Evolutionary conservation across 2,329 filamentous ascomycete species (phyloP), one percentile per base, ranked within the genome.

Genomic region (Sarocladium kiliense): DNA sequence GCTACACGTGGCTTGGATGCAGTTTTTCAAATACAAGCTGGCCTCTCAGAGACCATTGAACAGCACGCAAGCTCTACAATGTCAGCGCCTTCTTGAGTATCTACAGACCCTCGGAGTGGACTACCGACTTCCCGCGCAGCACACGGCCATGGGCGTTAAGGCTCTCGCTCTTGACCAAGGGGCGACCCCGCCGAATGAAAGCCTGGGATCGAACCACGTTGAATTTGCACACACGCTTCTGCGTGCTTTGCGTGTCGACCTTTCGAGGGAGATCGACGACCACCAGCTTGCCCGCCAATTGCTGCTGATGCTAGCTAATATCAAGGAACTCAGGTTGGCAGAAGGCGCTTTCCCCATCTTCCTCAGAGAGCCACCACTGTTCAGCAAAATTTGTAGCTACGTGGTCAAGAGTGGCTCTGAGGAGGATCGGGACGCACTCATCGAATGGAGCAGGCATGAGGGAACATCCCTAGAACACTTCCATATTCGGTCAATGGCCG

Each of bases 1-100:
- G 32, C 74, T 96, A 2, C 70, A 82, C 0, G 74, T 80, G 34
- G 89, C 88, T 4, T 86, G 88, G 68, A 76, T 73, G 55, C 71
- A 76, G 10, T 85, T 92, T 60, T 85, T 93, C 62, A 66, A 73
- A 18, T 76, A 76, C 66, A 79, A 87, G 69, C 59, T 74, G 56
- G 62, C 72, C 62, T 70, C 74, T 58, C 64, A 74, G 60, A 64
- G 78, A 58, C 62, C 77, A 53, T 64, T 90, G 66, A 84, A 89
- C 68, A 76, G 82, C 62, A 78, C 85, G 41, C 87, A 94, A 63
- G 86, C 88, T 1, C 69, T 77, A 18, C 71, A 80, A 55, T 74
- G 78, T 56, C 68, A 67, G 11, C 69, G 78, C 37, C 82, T 90
- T 42, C 79, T 89, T 57, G 71, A 78, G 21, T 81, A 90, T 65